These are phyloP conservation scores for Podospora pseudocomata DNA, from an alignment of 495 filamentous ascomycete species.

Conservation along the genomic window DNA sequence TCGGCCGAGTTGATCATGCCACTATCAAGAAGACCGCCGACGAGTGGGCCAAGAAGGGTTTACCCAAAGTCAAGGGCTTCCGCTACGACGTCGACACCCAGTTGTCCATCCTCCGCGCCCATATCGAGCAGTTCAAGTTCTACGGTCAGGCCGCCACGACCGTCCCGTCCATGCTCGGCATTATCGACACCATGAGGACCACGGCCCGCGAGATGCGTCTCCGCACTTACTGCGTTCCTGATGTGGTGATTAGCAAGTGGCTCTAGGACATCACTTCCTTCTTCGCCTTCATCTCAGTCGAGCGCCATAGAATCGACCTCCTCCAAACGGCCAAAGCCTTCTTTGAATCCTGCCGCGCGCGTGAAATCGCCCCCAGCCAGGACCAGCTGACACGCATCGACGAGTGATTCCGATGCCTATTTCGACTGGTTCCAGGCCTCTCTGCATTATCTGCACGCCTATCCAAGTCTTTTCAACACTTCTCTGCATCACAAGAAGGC, in stretches of 20 bases:
- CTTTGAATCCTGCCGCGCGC: not conserved
- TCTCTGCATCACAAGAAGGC: not conserved
- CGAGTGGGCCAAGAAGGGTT: not conserved
- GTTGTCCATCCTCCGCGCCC: not conserved
- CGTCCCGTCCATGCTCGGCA: not conserved
- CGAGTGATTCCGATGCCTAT: not conserved
- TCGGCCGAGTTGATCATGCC: not conserved
- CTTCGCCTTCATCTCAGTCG: not conserved
- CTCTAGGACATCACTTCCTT: not conserved
- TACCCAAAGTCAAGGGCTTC: not conserved
- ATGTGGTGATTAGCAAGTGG: not conserved
- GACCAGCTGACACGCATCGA: not conserved
- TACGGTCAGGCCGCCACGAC: not conserved
- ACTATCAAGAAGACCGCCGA: not conserved
- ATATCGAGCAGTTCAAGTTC: not conserved
- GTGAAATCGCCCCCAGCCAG: not conserved
- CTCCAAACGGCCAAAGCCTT: not conserved
- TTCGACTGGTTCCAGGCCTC: not conserved
- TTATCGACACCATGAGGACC: not conserved
- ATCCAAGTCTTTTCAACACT: not conserved
- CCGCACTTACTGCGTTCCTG: not conserved
- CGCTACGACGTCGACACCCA: not conserved
- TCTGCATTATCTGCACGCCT: not conserved
- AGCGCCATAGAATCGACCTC: not conserved
- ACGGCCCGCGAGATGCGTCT: not conserved